phyloP scores from a whole-genome alignment of 176 grass and related monocot genomes.

The Carex cristatella region DNA sequence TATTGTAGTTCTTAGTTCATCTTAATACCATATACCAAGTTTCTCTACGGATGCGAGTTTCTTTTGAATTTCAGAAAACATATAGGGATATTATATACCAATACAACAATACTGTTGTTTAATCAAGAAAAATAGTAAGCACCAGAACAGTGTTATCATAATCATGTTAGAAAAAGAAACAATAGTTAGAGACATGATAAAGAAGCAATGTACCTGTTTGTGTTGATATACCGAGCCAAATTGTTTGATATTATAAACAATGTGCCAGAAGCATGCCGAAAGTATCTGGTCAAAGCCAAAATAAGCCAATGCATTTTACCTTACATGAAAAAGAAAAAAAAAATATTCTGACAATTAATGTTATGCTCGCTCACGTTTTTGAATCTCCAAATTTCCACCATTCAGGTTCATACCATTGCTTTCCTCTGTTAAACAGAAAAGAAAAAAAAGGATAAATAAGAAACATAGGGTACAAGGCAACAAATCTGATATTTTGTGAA shows the following conservation, averaged over 20 bases:
- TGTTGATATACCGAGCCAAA: conserved; percentile 85
- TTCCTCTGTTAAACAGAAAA: conserved; percentile 48
- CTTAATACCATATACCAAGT: background rate
- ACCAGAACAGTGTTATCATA: background rate
- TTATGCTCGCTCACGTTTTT: conserved; percentile 51
- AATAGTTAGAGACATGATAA: background rate
- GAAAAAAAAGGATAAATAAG: conserved; percentile 25
- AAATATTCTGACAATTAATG: background rate
- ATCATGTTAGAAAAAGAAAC: background rate
- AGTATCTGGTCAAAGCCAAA: conserved; percentile 57
- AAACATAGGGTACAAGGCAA: background rate
- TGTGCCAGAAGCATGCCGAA: conserved; percentile 88
- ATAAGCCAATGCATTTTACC: background rate
- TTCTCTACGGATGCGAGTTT: background rate
- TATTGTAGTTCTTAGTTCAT: background rate
- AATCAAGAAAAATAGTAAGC: background rate
- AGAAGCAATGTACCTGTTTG: conserved; percentile 64
- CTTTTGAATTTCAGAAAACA: background rate
- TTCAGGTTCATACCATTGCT: conserved; percentile 97
- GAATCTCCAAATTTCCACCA: conserved; percentile 99
- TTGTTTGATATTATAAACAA: conserved; percentile 86
- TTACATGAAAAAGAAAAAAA: background rate
- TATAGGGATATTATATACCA: background rate
- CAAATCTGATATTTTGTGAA: background rate
- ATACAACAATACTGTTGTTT: background rate